Percentiles rank a stretch among this genome's conserved stretches.
These are phyloP conservation scores for Lodderomyces parapsilosis DNA, from an alignment of 1,139 yeast genomes.

Conservation along the genomic window DNA sequence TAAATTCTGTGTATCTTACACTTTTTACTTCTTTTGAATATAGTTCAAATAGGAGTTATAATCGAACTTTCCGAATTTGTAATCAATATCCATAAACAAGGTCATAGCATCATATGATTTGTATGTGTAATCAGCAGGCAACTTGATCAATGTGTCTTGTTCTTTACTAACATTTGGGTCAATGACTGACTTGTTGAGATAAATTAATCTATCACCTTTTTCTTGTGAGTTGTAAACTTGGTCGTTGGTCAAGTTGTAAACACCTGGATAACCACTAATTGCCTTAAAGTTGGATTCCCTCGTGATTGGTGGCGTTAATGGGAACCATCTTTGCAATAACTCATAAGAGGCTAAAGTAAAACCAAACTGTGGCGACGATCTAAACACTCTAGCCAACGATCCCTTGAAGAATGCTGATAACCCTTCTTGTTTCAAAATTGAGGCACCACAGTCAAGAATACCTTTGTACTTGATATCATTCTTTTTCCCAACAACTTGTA, in stretches of 20 bases:
- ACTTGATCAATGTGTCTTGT: constrained; percentile 35
- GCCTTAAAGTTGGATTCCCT: constrained; percentile 47
- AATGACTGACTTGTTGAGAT: constrained; percentile 35
- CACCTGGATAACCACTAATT: constrained; percentile 48
- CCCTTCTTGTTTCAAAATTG: constrained; percentile 78
- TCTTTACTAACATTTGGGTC: constrained; percentile 14
- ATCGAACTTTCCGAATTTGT: constrained; percentile 59
- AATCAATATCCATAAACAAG: constrained; percentile 61
- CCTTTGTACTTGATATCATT: constrained; percentile 80
- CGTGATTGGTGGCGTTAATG: constrained; percentile 47
- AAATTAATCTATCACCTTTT: constrained; percentile 36
- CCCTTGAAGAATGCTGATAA: constrained; percentile 87
- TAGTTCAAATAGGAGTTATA: constrained; percentile 50
- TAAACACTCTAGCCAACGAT: constrained; percentile 88
- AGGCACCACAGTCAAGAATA: constrained; percentile 70
- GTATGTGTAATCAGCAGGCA: constrained; percentile 53
- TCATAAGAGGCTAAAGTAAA: constrained; percentile 97
- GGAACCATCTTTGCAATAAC: constrained; percentile 55
- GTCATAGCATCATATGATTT: constrained; percentile 63
- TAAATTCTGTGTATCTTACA: background rate
- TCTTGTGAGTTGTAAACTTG: constrained; percentile 42
- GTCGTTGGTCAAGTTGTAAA: constrained; percentile 47
- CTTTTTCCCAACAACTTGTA: constrained; percentile 79
- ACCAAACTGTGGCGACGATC: constrained; percentile 98
- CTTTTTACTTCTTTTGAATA: constrained; percentile 28